Base-by-base conservation (phyloP, 1,139 yeast genomes). In the Zhuliangozyma parablackwelliae region DNA sequence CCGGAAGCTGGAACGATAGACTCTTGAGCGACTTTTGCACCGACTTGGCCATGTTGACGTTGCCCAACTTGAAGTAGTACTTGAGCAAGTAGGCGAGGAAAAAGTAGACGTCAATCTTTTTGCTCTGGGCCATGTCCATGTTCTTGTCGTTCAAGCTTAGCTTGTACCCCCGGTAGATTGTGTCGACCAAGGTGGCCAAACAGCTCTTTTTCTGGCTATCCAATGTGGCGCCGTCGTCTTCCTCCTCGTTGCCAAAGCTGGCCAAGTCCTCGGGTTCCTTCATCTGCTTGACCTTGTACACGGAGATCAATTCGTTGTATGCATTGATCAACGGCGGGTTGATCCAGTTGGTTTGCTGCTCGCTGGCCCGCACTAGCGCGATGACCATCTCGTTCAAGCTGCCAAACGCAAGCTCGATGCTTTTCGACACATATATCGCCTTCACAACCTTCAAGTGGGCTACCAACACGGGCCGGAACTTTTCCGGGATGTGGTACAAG, bases 121-220 rank as follows among this genome's bases (percentile, higher is more conserved):
- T 84, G 40, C 82, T 75, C 25, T 52, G 51, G 1, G 42, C 46
- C 29, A 65, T 43, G 33, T 77, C 80, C 11, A 74, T 67, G 41
- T 79, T 80, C 43, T 92, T 75, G 59, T 90, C 97, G 45, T 85
- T 87, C 30, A 89, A 65, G 45, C 95, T 84, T 5, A 85, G 58
- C 43, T 84, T 86, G 59, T 89, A 84, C 7, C 92, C 78, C 42
- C 79, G 72, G 58, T 88, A 89, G 42, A 88, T 56, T 66, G 82
- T 76, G 40, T 65, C 75, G 6, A 88, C 90, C 39, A 86, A 69
- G 38, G 65, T 63, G 42, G 80, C 85, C 37, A 75, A 54, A 5
- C 66, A 46, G 12, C 53, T 44, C n/a, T 43, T 38, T 36, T 36
- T n/a, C 34, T 13, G 9, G 9, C 9, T 7, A 7, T 5, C 24